Conservation (phyloP, 257 asterid genomes). For the Anisodus tanguticus region DNA sequence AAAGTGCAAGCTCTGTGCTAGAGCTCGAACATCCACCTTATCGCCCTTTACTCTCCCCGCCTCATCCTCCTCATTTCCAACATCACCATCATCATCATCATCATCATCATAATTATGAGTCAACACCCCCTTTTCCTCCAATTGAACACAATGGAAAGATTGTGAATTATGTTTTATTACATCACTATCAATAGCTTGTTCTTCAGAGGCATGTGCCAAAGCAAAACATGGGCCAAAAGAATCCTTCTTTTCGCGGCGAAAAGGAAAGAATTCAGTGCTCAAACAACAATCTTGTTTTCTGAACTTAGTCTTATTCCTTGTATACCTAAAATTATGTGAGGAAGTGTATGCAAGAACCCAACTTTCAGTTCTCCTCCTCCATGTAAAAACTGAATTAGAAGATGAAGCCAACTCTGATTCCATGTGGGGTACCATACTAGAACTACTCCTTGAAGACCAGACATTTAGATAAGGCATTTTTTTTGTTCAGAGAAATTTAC, state of each 20-base stretch:
- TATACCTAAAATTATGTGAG: slow-evolving; percentile 30
- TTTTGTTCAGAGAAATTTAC: slow-evolving; percentile 40
- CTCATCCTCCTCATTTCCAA: slow-evolving; percentile 32
- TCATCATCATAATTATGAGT: neutral
- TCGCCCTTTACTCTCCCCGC: slow-evolving; percentile 29
- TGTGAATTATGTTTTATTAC: slow-evolving; percentile 38
- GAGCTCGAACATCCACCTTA: slow-evolving; percentile 65
- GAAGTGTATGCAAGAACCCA: slow-evolving; percentile 35
- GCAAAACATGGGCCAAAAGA: slow-evolving; percentile 51
- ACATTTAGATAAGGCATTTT: slow-evolving; percentile 74
- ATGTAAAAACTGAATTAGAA: slow-evolving; percentile 40
- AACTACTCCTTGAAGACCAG: slow-evolving; percentile 60
- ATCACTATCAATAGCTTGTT: slow-evolving; percentile 45
- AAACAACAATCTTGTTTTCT: slow-evolving; percentile 32
- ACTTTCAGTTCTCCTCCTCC: slow-evolving; percentile 49
- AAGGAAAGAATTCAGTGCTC: slow-evolving; percentile 27
- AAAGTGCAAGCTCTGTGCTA: slow-evolving; percentile 55
- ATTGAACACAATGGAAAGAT: slow-evolving; percentile 18
- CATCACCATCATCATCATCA: neutral
- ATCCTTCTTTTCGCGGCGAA: slow-evolving; percentile 39
- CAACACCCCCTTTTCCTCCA: slow-evolving; percentile 32
- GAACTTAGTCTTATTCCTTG: slow-evolving; percentile 30
- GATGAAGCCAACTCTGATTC: slow-evolving; percentile 46
- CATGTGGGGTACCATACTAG: slow-evolving; percentile 46
- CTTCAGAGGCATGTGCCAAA: slow-evolving; percentile 58